A percentile compares a stretch with the other conserved stretches of the same genome.
Conservation (phyloP, 305 asterid genomes). For the Withania somnifera region DNA sequence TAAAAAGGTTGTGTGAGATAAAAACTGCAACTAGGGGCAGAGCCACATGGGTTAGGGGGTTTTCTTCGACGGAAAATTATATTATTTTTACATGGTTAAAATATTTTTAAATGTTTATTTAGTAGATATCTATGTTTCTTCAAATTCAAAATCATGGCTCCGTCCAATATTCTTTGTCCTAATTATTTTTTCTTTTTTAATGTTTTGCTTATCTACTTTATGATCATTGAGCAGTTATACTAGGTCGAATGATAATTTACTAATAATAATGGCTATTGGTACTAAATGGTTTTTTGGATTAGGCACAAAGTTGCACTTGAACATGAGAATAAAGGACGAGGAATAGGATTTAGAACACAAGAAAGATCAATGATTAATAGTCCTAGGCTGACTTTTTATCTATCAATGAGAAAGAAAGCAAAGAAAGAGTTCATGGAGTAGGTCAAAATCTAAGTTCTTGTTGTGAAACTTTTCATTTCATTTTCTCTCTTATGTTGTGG, state of each 20-base stretch:
- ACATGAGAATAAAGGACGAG: not conserved
- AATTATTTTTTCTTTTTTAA: not conserved
- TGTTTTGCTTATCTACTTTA: too few species aligned
- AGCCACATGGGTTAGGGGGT: too few species aligned
- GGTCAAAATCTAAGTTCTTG: not conserved
- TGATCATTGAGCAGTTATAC: not conserved
- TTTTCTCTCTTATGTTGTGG: not conserved
- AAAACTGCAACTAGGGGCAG: not conserved
- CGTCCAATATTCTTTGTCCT: not conserved
- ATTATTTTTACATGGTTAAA: too few species aligned
- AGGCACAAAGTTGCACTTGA: not conserved
- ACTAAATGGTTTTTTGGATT: not conserved
- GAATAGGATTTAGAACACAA: not conserved
- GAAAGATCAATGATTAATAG: not conserved
- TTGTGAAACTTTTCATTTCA: not conserved
- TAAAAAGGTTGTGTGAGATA: not conserved
- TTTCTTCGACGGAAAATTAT: too few species aligned
- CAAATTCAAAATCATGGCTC: too few species aligned
- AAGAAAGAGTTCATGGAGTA: not conserved
- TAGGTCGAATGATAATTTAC: not conserved
- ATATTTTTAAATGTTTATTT: too few species aligned
- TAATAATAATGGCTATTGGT: not conserved
- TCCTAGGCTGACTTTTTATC: not conserved
- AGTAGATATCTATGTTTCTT: too few species aligned
- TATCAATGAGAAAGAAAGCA: not conserved